Evolutionary conservation across 805 yeast species (phyloP).

Genomic region (Hermanozyma aechmeae): DNA sequence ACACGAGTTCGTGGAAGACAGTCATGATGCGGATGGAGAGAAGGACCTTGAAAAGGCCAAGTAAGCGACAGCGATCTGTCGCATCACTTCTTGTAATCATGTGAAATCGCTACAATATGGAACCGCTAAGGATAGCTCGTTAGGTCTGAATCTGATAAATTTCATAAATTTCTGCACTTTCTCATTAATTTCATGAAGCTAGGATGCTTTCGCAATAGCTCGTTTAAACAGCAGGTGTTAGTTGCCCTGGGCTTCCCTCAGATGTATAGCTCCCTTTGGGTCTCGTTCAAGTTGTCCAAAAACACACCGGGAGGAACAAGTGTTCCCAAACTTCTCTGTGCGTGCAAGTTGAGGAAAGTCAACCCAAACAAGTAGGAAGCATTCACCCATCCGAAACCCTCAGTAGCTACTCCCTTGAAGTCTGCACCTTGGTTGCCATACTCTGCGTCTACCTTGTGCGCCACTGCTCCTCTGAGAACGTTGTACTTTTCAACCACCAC

Average conservation of each 20-base stretch:
- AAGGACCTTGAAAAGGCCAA: too few relatives aligned
- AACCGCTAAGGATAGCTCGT: too few relatives aligned
- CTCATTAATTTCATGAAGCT: too few relatives aligned
- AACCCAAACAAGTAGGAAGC: slow-evolving; percentile 74
- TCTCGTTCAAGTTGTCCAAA: slow-evolving; percentile 30
- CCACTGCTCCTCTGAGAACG: slow-evolving; percentile 72
- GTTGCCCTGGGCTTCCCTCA: not conserved
- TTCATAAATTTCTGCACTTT: too few relatives aligned
- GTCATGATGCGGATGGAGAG: not conserved
- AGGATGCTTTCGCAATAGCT: too few relatives aligned
- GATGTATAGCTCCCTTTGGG: not conserved
- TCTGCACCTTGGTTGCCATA: slow-evolving; percentile 95
- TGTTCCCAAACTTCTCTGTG: slow-evolving; percentile 70
- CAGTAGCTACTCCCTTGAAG: slow-evolving; percentile 86
- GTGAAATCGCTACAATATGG: too few relatives aligned
- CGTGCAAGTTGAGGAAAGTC: slow-evolving; percentile 53
- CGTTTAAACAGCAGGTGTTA: too few relatives aligned
- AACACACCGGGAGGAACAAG: slow-evolving; percentile 65
- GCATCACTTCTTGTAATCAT: too few relatives aligned
- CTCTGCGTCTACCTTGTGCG: slow-evolving; percentile 90
- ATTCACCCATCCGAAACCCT: slow-evolving; percentile 98
- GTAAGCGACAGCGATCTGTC: too few relatives aligned
- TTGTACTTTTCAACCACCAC: slow-evolving; percentile 94
- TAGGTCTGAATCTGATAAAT: too few relatives aligned
- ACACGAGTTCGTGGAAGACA: not conserved